Evolutionary conservation across 257 asterid genomes (phyloP).

Genomic region (Echites panduratus): DNA sequence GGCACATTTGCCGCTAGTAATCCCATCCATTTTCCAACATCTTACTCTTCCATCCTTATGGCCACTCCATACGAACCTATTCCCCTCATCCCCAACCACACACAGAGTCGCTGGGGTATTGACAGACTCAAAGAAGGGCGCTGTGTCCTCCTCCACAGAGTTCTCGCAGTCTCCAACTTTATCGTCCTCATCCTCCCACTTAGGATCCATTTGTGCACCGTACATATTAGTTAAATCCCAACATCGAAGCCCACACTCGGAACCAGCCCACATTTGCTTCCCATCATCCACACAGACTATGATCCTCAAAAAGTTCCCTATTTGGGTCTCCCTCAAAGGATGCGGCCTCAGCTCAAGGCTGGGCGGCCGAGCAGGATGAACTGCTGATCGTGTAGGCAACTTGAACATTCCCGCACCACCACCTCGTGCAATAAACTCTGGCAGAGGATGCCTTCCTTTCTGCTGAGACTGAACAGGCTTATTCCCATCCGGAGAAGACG

Average conservation of each 20-base stretch:
- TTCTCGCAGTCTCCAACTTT: constrained; percentile 32
- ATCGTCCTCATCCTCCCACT: constrained; percentile 12
- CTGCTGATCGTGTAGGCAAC: constrained; percentile 61
- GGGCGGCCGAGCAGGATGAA: constrained; percentile 70
- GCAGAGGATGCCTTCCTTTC: constrained; percentile 38
- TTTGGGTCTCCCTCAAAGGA: constrained; percentile 68
- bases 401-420: constrained; percentile 60
- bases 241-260: constrained; percentile 72
- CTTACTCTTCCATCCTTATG: constrained; percentile 80
- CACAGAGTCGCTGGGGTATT: constrained; percentile 50
- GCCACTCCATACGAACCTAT: constrained; percentile 86
- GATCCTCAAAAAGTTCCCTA: constrained; percentile 71
- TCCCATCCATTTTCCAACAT: constrained; percentile 77
- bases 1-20: constrained; percentile 23
- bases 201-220: constrained; percentile 24
- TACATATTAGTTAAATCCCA: constrained; percentile 72
- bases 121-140: constrained; percentile 58
- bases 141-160: constrained; percentile 49
- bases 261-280: constrained; percentile 86
- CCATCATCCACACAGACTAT: constrained; percentile 51
- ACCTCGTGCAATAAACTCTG: constrained; percentile 60
- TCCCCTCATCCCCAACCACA: constrained; percentile 71
- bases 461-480: constrained; percentile 8
- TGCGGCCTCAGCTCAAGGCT: constrained; percentile 86
- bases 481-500: constrained; percentile 21